Base-by-base conservation (phyloP, 2,329 filamentous ascomycete species). In the Monilinia aucupariae region DNA sequence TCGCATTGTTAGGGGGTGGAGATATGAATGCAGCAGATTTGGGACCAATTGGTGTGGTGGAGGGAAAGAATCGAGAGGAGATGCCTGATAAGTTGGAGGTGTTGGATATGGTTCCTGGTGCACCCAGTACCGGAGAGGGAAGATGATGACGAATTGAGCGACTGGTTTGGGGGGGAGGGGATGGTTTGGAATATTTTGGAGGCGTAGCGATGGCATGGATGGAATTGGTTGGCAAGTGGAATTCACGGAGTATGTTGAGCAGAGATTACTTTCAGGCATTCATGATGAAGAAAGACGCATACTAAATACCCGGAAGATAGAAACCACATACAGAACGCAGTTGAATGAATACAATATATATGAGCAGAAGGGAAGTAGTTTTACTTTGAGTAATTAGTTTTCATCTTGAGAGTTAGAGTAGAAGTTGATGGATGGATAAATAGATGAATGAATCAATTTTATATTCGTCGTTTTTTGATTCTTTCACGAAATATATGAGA, bases 1-100 rank as follows among this genome's bases (percentile, higher is more conserved):
- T 84, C 43, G 79, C 83, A 5, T 77, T 87, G 30, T 77, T 88
- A 7, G 71, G 70, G 37, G 70, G 70, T 22, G 70, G 68, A 3
- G 68, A 71, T 55, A 53, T 62, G 0, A 65, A 68, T 34, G 50
- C 64, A 13, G 71, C 66, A 12, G 70, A 74, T 66, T 63, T 72
- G 2, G 72, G 71, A 9, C 62, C 72, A 0, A 51, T 72, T 41
- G 54, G 68, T 20, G 67, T 71, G 8, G 65, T 73, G 2, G 72
- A 74, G 37, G 72, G 71, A 13, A 69, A 66, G 32, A 66, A 17
- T 22, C n/a, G 27, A 10, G 20, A 56, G n/a, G 27, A 47, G 34
- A 47, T 47, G 41, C 41, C 71, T 34, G 64, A 67, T 2, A 68
- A 67, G 7, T 25, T 61, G 15, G 49, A 54, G 59, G 59, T 4